A percentile compares a stretch with the other conserved stretches of the same genome.
Evolutionary conservation across 345 rosid species (phyloP).

Genomic region (Cochlearia excelsa): DNA sequence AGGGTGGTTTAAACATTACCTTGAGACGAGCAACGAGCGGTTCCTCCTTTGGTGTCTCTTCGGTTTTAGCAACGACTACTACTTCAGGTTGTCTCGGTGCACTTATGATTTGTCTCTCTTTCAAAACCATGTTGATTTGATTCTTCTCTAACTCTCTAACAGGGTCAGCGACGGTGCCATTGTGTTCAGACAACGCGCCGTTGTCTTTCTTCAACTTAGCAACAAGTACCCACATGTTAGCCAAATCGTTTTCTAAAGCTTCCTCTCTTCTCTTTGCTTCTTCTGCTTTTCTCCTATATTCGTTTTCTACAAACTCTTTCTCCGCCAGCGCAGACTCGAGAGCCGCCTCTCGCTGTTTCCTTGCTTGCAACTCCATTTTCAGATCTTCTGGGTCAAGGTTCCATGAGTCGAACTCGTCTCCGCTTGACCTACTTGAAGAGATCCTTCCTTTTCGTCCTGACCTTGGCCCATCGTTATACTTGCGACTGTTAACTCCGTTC

Average conservation of each 20-base stretch:
- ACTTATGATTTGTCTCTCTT: constrained; percentile 53
- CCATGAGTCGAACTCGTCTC: constrained; percentile 79
- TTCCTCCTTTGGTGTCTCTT: constrained; percentile 70
- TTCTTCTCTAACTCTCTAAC: constrained; percentile 36
- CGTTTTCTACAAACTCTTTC: constrained; percentile 80
- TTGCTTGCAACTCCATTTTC: constrained; percentile 82
- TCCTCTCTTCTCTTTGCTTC: constrained; percentile 91
- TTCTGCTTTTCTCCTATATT: constrained; percentile 73
- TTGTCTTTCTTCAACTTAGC: constrained; percentile 92
- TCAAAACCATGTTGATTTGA: constrained; percentile 39
- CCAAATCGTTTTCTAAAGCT: constrained; percentile 89
- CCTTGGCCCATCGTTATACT: constrained; percentile 57
- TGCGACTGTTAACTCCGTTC: constrained; percentile 69
- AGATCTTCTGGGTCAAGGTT: constrained; percentile 74
- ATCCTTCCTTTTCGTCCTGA: constrained; percentile 73
- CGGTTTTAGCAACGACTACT: constrained; percentile 31
- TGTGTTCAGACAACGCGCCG: constrained; percentile 41
- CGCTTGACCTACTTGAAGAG: constrained; percentile 57
- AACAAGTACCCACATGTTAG: constrained; percentile 99
- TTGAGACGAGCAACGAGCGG: constrained; percentile 88
- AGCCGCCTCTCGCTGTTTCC: constrained; percentile 81
- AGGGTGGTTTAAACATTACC: constrained; percentile 22
- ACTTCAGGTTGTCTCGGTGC: constrained; percentile 44
- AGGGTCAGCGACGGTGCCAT: constrained; percentile 42
- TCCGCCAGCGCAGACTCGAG: constrained; percentile 87